Base-by-base conservation (phyloP, 1,284 basidiomycete species). In the Malassezia slooffiae region DNA sequence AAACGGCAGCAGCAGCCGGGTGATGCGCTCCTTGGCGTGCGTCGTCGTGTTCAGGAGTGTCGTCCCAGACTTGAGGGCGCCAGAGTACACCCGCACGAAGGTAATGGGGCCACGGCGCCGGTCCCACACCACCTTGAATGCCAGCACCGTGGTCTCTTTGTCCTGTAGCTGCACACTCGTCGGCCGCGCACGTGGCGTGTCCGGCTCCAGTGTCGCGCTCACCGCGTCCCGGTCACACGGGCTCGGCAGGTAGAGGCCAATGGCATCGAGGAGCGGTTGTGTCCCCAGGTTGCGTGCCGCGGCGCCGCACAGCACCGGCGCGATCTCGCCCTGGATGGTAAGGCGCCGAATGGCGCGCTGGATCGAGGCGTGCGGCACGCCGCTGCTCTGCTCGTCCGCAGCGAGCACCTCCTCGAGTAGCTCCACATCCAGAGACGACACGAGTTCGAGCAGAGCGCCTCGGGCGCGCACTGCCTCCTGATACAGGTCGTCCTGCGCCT, bases 81-180 rank as follows among this genome's bases (percentile, higher is more conserved):
- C 85, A 42, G 85, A 85, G 65, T 90, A 90, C 17, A 90, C 77
- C 19, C 86, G 76, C 26, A 90, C 80, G 62, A 87, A 90, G 0
- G 86, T 89, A 79, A 88, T 85, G 79, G 86, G 89, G 12, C 86
- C 86, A 53, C 76, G 78, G 48, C 77, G 78, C 52, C 80, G 80
- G 66, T 89, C 84, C 82, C 83, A 88, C 19, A 75, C 76, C 15
- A 90, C 85, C 66, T 90, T 90, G 83, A 87, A 90, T 1, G 84
- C 86, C 17, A 90, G 73, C 19, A 41, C 46, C 4, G 46, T 33
- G 13, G 41, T 22, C 13, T 31, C 32, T 7, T 28, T 23, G 22
- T 37, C 9, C 7, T 10, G 23, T 8, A 43, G 36, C n/a, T 13
- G 17, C 12, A 48, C 22, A 10, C 34, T 15, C 10, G 29, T 31